Evolutionary conservation across 768 basidiomycete genomes (phyloP).

Genomic region (Boletus subparvulus): DNA sequence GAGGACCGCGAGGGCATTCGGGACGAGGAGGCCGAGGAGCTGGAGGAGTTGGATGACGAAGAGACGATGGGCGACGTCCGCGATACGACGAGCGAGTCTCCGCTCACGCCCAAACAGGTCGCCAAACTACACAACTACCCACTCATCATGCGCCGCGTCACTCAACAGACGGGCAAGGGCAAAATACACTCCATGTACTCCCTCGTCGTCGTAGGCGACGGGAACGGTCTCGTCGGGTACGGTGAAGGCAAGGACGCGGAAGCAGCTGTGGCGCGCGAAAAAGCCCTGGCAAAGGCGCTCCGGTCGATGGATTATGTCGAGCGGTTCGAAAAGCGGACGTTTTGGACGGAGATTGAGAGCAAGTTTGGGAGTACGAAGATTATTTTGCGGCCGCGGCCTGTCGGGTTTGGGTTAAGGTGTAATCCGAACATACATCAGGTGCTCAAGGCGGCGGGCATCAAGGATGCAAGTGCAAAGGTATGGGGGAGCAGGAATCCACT

Average conservation of each 20-base stretch:
- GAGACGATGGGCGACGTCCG: slow-evolving; percentile 16
- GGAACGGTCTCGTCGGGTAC: slow-evolving; percentile 77
- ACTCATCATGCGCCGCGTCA: slow-evolving; percentile 56
- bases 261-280: slow-evolving; percentile 47
- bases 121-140: slow-evolving; percentile 40
- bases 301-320: slow-evolving; percentile 91
- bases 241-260: slow-evolving; percentile 80
- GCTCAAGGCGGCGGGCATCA: slow-evolving; percentile 90
- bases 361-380: slow-evolving; percentile 86
- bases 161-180: slow-evolving; percentile 93
- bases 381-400: slow-evolving; percentile 75
- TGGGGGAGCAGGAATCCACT: slow-evolving; percentile 85
- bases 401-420: slow-evolving; percentile 90
- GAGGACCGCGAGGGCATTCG: slow-evolving; percentile 9
- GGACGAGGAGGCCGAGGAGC: slow-evolving; percentile 15
- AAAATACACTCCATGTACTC: slow-evolving; percentile 66
- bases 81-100: slow-evolving; percentile 17
- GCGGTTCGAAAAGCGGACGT: slow-evolving; percentile 92
- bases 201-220: slow-evolving; percentile 78
- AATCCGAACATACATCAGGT: slow-evolving; percentile 89
- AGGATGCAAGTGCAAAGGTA: slow-evolving; percentile 93
- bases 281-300: slow-evolving; percentile 69
- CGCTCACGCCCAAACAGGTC: slow-evolving; percentile 24
- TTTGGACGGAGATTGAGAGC: slow-evolving; percentile 84
- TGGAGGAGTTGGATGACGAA: slow-evolving; percentile 20